A percentile compares a stretch with the other conserved stretches of the same genome.
phyloP scores from a whole-genome alignment of 805 yeast genomes.

The Saturnispora zaruensis region DNA sequence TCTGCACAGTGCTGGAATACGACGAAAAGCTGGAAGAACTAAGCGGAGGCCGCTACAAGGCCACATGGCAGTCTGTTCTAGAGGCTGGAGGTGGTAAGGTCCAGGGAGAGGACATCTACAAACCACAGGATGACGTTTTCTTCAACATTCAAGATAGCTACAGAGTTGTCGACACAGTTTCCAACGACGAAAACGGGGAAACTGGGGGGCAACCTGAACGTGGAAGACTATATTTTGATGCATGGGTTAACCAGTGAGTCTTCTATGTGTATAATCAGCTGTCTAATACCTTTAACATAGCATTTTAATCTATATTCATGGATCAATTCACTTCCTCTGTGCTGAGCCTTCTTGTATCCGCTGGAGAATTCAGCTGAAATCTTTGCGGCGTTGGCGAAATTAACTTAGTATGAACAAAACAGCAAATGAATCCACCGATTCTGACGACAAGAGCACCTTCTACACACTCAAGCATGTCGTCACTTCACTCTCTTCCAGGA shows the following conservation, averaged over 20 bases:
- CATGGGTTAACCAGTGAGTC: not conserved
- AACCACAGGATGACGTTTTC: slow-evolving; percentile 23
- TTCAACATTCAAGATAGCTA: slow-evolving; percentile 28
- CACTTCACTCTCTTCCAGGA: slow-evolving; percentile 27
- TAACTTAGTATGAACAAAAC: not conserved
- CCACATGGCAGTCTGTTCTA: slow-evolving; percentile 74
- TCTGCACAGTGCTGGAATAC: slow-evolving; percentile 80
- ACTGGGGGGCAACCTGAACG: not conserved
- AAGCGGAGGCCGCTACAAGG: slow-evolving; percentile 56
- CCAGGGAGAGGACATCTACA: slow-evolving; percentile 24
- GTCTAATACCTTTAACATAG: not conserved
- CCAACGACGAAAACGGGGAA: slow-evolving; percentile 2
- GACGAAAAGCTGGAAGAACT: slow-evolving; percentile 78
- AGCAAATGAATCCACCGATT: slow-evolving; percentile 6
- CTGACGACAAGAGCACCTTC: slow-evolving; percentile 3
- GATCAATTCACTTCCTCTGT: not conserved
- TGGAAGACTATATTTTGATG: not conserved
- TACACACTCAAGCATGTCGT: slow-evolving; percentile 29
- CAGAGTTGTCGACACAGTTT: slow-evolving; percentile 21
- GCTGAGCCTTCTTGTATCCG: not conserved
- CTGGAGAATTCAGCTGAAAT: not conserved
- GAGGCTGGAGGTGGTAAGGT: slow-evolving; percentile 50
- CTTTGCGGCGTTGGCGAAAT: not conserved
- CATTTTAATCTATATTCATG: not conserved
- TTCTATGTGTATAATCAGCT: not conserved